Evolutionary conservation across 306 rosid genomes (phyloP).

Genomic region (Lathyrus tuberosus): DNA sequence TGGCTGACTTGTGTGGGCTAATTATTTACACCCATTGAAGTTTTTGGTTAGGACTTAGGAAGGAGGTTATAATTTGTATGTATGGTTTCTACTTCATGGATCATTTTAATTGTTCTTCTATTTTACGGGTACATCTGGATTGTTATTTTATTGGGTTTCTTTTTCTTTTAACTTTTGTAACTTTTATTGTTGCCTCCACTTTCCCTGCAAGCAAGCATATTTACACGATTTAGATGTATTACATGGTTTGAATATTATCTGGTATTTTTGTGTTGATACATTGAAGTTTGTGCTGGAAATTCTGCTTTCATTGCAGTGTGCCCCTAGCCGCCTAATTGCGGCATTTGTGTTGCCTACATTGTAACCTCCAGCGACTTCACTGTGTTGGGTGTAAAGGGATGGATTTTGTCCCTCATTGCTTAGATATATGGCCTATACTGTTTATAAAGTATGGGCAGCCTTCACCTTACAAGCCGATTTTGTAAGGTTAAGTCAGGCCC

Average conservation of each 20-base stretch:
- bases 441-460: too few species aligned
- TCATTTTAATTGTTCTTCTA: neutral
- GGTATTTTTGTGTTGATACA: neutral
- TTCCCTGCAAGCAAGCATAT: neutral
- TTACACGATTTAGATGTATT: neutral
- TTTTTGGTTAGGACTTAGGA: neutral
- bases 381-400: too few species aligned
- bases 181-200: neutral
- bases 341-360: too few species aligned
- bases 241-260: neutral
- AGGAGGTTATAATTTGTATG: neutral
- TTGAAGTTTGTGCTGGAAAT: neutral
- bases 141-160: neutral
- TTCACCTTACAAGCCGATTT: too few species aligned
- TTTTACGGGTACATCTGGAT: neutral
- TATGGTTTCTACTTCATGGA: neutral
- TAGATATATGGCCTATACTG: too few species aligned
- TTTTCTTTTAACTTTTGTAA: neutral
- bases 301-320: too few species aligned
- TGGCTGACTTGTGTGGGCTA: neutral
- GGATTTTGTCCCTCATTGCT: too few species aligned
- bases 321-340: too few species aligned
- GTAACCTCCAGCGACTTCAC: too few species aligned
- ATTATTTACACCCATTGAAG: neutral
- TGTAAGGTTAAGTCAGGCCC: too few species aligned